Percentiles rank a stretch among this genome's conserved stretches.
These are phyloP conservation scores for Boletellus sp. DNA, from an alignment of 768 basidiomycete genomes.

Conservation along the genomic window DNA sequence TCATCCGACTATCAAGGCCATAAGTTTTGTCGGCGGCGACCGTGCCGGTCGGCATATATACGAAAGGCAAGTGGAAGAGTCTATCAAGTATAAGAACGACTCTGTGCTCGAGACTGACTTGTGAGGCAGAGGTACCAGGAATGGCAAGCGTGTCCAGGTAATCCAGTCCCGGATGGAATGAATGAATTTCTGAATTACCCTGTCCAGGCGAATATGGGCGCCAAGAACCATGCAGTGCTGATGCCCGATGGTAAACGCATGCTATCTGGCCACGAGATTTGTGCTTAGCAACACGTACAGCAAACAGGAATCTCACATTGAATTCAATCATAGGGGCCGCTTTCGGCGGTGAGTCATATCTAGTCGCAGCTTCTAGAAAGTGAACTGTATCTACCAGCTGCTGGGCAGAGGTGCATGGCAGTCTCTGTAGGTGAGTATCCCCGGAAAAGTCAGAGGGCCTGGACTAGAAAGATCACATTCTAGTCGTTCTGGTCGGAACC, in stretches of 20 bases:
- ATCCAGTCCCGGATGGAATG: constrained; percentile 9
- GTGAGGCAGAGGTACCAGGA: constrained; percentile 61
- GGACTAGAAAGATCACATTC: neutral
- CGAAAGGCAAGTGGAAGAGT: constrained; percentile 50
- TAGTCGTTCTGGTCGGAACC: constrained; percentile 80
- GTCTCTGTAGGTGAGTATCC: constrained; percentile 72
- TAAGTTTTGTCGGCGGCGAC: constrained; percentile 96
- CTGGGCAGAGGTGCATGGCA: constrained; percentile 97
- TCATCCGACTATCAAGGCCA: constrained; percentile 85
- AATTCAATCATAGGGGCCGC: constrained; percentile 94
- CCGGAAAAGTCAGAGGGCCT: neutral
- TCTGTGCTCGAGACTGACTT: constrained; percentile 2
- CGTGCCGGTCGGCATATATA: constrained; percentile 93
- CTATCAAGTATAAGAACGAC: constrained; percentile 1
- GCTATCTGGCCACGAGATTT: neutral
- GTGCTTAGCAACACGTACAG: constrained; percentile 34
- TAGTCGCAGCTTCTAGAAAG: constrained; percentile 18
- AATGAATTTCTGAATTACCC: neutral
- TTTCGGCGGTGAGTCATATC: constrained; percentile 64
- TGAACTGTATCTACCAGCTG: constrained; percentile 50
- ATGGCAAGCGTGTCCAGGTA: constrained; percentile 87
- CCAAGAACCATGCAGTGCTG: constrained; percentile 91
- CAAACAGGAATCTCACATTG: constrained; percentile 87
- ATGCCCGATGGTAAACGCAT: constrained; percentile 81
- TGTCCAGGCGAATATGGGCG: constrained; percentile 74